A percentile compares a stretch with the other conserved stretches of the same genome.
Evolutionary conservation across 805 yeast genomes (phyloP).

Genomic region (Nematodospora valgi): DNA sequence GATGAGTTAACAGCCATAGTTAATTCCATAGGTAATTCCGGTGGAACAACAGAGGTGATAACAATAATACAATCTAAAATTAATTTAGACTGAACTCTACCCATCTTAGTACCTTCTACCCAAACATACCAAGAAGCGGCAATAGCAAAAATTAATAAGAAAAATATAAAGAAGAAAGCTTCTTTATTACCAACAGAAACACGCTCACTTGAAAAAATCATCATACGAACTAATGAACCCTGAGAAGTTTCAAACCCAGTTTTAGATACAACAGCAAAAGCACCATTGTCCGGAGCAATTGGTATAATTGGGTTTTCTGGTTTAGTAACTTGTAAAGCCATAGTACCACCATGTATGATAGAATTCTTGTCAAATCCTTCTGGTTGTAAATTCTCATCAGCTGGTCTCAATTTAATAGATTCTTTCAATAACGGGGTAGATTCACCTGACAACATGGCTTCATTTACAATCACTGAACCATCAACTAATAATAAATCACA

Average conservation of each 20-base stretch:
- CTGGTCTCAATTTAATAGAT: slow-evolving; percentile 80
- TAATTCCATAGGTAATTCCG: slow-evolving; percentile 97
- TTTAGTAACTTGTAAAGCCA: slow-evolving; percentile 84
- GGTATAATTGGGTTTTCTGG: slow-evolving; percentile 53
- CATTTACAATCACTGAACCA: slow-evolving; percentile 94
- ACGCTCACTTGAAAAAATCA: slow-evolving; percentile 96
- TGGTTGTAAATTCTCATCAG: slow-evolving; percentile 59
- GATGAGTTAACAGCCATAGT: slow-evolving; percentile 97
- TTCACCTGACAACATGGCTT: slow-evolving; percentile 98
- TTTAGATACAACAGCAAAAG: slow-evolving; percentile 82
- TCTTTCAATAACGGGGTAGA: slow-evolving; percentile 95
- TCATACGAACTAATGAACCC: slow-evolving; percentile 94
- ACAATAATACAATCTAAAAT: slow-evolving; percentile 94
- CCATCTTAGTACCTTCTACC: slow-evolving; percentile 96
- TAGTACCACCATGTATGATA: slow-evolving; percentile 91
- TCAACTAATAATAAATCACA: slow-evolving; percentile 85
- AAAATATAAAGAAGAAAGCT: slow-evolving; percentile 87
- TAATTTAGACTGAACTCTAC: slow-evolving; percentile 90
- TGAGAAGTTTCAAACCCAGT: slow-evolving; percentile 99
- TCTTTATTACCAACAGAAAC: slow-evolving; percentile 95
- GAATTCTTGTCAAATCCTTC: slow-evolving; percentile 90
- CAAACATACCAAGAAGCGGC: slow-evolving; percentile 97
- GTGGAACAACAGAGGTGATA: slow-evolving; percentile 97
- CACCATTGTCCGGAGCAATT: slow-evolving; percentile 86
- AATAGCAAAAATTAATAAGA: slow-evolving; percentile 85